phyloP scores from a whole-genome alignment of 495 filamentous ascomycete genomes.

The Elasticomyces elasticus region DNA sequence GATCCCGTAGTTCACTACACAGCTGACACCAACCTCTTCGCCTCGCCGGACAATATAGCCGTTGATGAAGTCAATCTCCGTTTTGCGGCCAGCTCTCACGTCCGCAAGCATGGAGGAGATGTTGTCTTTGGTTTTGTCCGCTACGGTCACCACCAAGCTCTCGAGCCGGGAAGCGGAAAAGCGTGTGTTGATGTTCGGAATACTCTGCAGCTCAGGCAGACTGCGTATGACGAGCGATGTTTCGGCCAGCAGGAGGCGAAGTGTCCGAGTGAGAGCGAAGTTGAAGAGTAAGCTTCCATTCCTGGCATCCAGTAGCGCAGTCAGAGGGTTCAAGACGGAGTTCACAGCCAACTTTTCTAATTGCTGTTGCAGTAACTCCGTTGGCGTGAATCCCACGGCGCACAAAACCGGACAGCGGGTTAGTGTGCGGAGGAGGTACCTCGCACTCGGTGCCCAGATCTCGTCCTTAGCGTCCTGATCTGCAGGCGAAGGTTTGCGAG shows the following conservation, averaged over 20 bases:
- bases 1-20: constrained; percentile 58
- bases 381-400: constrained; percentile 35
- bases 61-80: constrained; percentile 78
- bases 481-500: constrained; percentile 16
- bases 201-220: constrained; percentile 56
- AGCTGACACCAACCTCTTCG: constrained; percentile 54
- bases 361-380: constrained; percentile 50
- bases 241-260: constrained; percentile 56
- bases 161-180: constrained; percentile 49
- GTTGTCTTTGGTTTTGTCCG: constrained; percentile 54
- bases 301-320: constrained; percentile 56
- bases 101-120: constrained; percentile 77
- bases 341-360: constrained; percentile 76
- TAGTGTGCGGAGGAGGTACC: constrained; percentile 31
- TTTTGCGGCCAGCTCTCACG: constrained; percentile 47
- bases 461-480: constrained; percentile 10
- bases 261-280: constrained; percentile 44
- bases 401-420: constrained; percentile 33
- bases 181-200: constrained; percentile 47
- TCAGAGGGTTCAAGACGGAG: constrained; percentile 70
- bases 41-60: constrained; percentile 68
- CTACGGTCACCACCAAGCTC: constrained; percentile 45
- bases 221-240: constrained; percentile 52
- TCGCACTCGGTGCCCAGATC: constrained; percentile 22
- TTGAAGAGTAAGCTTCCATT: constrained; percentile 66